Evolutionary conservation across 257 asterid species (phyloP), one percentile per base, ranked within the genome.

Genomic region (Handroanthus guayacan): DNA sequence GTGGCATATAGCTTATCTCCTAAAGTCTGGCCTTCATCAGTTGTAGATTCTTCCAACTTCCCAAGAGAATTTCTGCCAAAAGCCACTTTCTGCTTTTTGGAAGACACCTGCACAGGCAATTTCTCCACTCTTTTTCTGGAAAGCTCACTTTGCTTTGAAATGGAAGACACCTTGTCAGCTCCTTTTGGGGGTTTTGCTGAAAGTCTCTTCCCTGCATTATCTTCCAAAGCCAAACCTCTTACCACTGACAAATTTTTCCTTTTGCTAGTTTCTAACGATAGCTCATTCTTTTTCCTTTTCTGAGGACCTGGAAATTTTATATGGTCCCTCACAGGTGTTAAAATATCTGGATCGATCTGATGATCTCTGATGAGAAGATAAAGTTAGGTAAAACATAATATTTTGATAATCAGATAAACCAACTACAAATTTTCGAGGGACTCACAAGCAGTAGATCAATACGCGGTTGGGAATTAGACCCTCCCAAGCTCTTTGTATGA

Each of bases 391-490:
- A 68, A 50, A 83, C 54, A 34, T 63, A 11, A 63, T 63, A 50
- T 16, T 13, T 63, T 55, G 51, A 31, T 25, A 31, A 63, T 37
- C 71, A 34, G 50, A 62, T 37, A 65, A 65, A 6, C 62, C 76
- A 71, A 57, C 17, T 34, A 12, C 41, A 41, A 67, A 25, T n/a
- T 31, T 60, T 54, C 17, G 48, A n/a, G 52, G 61, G 58, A 84
- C 97, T 86, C 80, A 95, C 99, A 83, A 76, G 88, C 99, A 95
- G 85, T 91, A 95, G 71, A 95, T 91, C 85, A 95, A 75, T 71
- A 93, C 56, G 76, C 93, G 90, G 52, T 89, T 83, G 1, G 93
- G 94, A 54, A 95, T 84, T 75, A 95, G 90, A 25, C 62, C 86
- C 38, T 81, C 87, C 99, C 99, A 95, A 75, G 97, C 99, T 87